Evolutionary conservation across 768 basidiomycete species (phyloP).

Genomic region (Phallus indusiatus): DNA sequence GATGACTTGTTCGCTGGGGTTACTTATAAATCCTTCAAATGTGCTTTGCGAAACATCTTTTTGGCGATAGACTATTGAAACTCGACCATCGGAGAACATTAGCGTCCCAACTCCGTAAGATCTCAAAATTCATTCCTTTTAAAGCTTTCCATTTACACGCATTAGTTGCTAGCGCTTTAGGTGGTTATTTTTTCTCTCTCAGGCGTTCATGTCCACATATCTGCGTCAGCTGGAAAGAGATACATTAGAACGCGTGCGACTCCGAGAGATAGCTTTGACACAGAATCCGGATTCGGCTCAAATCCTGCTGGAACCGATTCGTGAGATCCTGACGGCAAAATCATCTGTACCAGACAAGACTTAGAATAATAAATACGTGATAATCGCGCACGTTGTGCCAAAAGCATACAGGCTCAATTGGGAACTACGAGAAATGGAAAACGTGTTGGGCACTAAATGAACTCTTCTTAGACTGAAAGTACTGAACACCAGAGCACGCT

Average conservation of each 20-base stretch:
- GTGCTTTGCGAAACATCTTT: not conserved
- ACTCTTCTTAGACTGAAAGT: too few species aligned
- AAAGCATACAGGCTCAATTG: too few species aligned
- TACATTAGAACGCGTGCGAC: not conserved
- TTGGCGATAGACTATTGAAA: not conserved
- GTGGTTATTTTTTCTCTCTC: constrained; percentile 7
- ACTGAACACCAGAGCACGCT: too few species aligned
- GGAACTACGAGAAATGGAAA: too few species aligned
- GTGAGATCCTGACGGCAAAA: not conserved
- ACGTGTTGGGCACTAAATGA: too few species aligned
- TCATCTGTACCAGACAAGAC: too few species aligned
- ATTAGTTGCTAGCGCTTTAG: constrained; percentile 2
- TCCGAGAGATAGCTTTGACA: not conserved
- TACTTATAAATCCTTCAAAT: not conserved
- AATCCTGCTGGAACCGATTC: too few species aligned
- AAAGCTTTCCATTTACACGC: not conserved
- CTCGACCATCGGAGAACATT: constrained; percentile 2
- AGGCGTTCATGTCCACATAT: constrained; percentile 4
- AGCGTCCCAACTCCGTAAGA: constrained; percentile 1
- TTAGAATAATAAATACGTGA: too few species aligned
- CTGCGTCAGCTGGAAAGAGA: not conserved
- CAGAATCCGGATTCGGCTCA: not conserved
- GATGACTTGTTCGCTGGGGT: constrained; percentile 7
- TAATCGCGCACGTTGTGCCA: too few species aligned
- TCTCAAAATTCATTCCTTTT: not conserved